Conservation (phyloP, 2,329 filamentous ascomycete genomes). For the Nectriaceae sp. region DNA sequence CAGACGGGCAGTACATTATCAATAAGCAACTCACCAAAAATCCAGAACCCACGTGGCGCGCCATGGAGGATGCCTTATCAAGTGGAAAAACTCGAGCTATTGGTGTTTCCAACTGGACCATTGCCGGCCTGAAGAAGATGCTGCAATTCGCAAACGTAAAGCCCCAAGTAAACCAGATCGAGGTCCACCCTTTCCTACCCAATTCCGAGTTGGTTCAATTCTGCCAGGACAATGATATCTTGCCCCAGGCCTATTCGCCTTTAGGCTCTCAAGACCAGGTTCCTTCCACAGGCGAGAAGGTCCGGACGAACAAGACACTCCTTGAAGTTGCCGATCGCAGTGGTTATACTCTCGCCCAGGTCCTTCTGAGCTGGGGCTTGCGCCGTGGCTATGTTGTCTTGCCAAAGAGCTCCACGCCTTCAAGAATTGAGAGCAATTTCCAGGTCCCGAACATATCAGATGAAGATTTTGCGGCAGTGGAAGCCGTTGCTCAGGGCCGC, state of each 20-base stretch:
- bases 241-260: conserved; percentile 58
- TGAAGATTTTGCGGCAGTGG: conserved; percentile 58
- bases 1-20: conserved; percentile 50
- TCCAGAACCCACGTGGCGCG: conserved; percentile 52
- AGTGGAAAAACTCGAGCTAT: conserved; percentile 46
- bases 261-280: conserved; percentile 56
- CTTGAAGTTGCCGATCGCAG: conserved; percentile 54
- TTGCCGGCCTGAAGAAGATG: conserved; percentile 38
- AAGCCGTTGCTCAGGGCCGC: conserved; percentile 50
- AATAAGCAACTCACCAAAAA: conserved; percentile 44
- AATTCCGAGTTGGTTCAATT: conserved; percentile 53
- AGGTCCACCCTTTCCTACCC: conserved; percentile 49
- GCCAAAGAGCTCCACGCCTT: conserved; percentile 69
- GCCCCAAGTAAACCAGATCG: conserved; percentile 54
- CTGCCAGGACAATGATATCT: conserved; percentile 52
- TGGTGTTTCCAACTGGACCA: conserved; percentile 54
- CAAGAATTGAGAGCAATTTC: conserved; percentile 52
- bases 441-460: conserved; percentile 31
- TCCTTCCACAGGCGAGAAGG: conserved; percentile 28
- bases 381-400: conserved; percentile 67
- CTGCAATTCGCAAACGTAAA: conserved; percentile 43
- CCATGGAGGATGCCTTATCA: conserved; percentile 52
- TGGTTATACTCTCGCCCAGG: conserved; percentile 52
- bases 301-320: conserved; percentile 40
- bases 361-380: conserved; percentile 62